Percentiles rank a stretch among this genome's conserved stretches.
Evolutionary conservation across 2,329 filamentous ascomycete genomes (phyloP).

Genomic region (Paraconiothyrium sp.): DNA sequence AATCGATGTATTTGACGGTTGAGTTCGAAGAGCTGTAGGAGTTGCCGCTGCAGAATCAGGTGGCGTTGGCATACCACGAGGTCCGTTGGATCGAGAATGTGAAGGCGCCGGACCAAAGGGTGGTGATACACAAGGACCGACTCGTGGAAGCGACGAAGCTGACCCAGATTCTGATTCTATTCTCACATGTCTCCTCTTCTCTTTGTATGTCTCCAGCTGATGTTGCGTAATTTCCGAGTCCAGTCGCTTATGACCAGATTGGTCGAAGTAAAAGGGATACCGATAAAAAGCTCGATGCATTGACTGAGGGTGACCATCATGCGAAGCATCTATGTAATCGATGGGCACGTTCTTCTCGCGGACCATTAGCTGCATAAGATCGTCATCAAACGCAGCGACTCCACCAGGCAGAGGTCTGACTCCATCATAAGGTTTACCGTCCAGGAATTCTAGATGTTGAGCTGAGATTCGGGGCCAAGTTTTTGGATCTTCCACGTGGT

Average conservation of each 20-base stretch:
- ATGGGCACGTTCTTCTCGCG: no score
- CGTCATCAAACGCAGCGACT: neutral
- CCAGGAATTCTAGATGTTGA: neutral
- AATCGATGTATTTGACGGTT: no score
- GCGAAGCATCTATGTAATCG: neutral
- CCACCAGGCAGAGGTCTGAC: neutral
- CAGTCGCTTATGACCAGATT: neutral
- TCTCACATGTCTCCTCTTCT: neutral
- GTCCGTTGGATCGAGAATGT: neutral
- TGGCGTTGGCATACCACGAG: neutral
- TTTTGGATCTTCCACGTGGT: slow-evolving; percentile 8
- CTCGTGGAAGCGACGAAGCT: neutral
- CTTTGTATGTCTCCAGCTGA: neutral
- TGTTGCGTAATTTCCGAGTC: neutral
- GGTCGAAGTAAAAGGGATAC: neutral
- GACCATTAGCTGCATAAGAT: neutral
- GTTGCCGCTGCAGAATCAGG: no score
- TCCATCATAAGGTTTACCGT: slow-evolving; percentile 4
- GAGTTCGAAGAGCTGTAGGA: no score
- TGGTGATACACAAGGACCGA: neutral
- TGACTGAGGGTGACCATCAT: neutral
- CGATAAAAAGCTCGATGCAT: neutral
- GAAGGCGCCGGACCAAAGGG: neutral
- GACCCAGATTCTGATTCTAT: neutral
- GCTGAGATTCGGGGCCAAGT: slow-evolving; percentile 12